Base-by-base conservation (phyloP, 768 basidiomycete species). In the Tricholoma flavovirens region DNA sequence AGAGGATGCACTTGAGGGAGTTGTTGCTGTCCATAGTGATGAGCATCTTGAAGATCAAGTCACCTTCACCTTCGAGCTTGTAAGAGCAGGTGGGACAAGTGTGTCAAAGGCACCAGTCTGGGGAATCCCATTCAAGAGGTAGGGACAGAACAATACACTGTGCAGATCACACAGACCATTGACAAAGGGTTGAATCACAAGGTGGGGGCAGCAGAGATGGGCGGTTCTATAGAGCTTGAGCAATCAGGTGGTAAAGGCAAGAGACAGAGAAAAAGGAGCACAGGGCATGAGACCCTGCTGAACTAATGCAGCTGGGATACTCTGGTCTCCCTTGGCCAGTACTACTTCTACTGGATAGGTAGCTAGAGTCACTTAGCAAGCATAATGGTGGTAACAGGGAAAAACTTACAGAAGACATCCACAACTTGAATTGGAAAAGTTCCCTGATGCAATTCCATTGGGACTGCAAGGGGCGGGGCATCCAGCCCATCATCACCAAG, bases 81-180 rank as follows among this genome's bases (percentile, higher is more conserved):
- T 71, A 69, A 0, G 61, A 63, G 55, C 72, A 72, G 0, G 65
- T 46, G 0, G 69, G 65, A 49, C 66, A 71, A 6, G 63, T 49
- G 53, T 71, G 62, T 40, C 57, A 26, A 1, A 71, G 32, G 4
- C 62, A 57, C 69, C 67, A 72, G 17, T 62, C 19, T 1, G 62
- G 60, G 2, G 46, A 17, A 35, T 69, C 55, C 1, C 67, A 62
- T 3, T 56, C 57, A 2, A 76, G 62, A 0, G 51, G 49, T 63
- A 57, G 1, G 54, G 54, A 24, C 60, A 42, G 53, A 62, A 67
- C 0, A 65, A 63, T 0, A 60, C 49, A 11, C 60, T 36, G 12
- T 74, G 66, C 19, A 71, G 24, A 51, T 73, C 67, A 29, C 67
- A 70, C 0, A 74, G 56, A 1, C 54, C 53, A 48, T 69, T 70